These are phyloP conservation scores for Cytospora mali DNA, from an alignment of 2,329 filamentous ascomycete species.

Conservation along the genomic window DNA sequence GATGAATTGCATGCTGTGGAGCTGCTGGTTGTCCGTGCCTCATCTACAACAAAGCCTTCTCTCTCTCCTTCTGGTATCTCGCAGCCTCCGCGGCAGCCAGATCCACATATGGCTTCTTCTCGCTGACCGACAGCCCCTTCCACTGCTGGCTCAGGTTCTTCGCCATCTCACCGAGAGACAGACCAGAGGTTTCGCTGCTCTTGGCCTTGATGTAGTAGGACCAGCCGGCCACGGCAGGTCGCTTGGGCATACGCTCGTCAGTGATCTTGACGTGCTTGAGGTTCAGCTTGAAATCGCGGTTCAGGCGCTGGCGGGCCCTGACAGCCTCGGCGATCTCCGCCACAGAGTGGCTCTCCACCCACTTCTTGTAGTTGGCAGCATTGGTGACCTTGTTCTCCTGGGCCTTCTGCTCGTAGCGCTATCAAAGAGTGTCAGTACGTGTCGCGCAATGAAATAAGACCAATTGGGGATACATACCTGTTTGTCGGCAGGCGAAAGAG, in stretches of 20 bases:
- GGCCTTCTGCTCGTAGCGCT: slow-evolving; percentile 43
- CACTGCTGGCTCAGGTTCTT: slow-evolving; percentile 42
- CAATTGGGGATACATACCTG: slow-evolving; percentile 43
- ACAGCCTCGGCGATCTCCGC: slow-evolving; percentile 50
- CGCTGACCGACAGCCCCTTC: slow-evolving; percentile 44
- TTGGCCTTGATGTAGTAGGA: slow-evolving; percentile 43
- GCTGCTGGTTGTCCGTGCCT: neutral
- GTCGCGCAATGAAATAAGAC: neutral
- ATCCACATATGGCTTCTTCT: slow-evolving; percentile 43
- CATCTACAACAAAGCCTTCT: slow-evolving; percentile 28
- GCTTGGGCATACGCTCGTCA: slow-evolving; percentile 53
- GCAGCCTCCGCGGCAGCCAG: slow-evolving; percentile 35
- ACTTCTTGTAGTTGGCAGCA: slow-evolving; percentile 45
- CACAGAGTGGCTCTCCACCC: slow-evolving; percentile 49
- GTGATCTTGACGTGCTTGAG: slow-evolving; percentile 36
- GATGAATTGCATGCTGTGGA: neutral
- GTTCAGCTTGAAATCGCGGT: slow-evolving; percentile 38
- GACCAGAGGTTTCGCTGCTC: slow-evolving; percentile 33
- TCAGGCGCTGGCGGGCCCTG: slow-evolving; percentile 47
- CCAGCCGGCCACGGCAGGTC: slow-evolving; percentile 37
- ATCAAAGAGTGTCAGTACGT: slow-evolving; percentile 1
- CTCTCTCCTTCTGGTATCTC: slow-evolving; percentile 38
- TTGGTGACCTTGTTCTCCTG: slow-evolving; percentile 47
- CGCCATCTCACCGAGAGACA: slow-evolving; percentile 30
- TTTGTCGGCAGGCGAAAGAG: slow-evolving; percentile 43